Base-by-base conservation (phyloP, 1,139 yeast genomes). In the Hyphopichia khmerensis region DNA sequence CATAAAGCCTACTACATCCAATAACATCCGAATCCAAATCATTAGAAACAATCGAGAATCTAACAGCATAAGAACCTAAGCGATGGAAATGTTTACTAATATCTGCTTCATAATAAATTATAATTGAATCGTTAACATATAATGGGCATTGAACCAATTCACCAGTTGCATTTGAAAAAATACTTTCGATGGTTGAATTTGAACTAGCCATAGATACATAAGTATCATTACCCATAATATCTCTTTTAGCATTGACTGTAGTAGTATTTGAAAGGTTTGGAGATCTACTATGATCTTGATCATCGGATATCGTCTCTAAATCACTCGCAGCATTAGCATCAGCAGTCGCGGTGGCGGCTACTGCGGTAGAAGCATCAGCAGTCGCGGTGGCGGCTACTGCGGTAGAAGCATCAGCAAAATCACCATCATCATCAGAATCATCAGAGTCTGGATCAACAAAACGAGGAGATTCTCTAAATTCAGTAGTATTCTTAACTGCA, bases 1-100 rank as follows among this genome's bases (percentile, higher is more conserved):
- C 71, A 49, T 72, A 72, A 2, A 77, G 60, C 19, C 59, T 53
- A 27, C 72, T 60, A 49, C 87, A 83, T 1, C 80, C 81, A 4
- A 81, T 54, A 1, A 75, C 53, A 2, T 51, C 40, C 3, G 75
- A 61, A 13, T 55, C 50, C 1, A 55, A 60, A 39, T 61, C 63
- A 43, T 78, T 69, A 37, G 73, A 64, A 13, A 75, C 56, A 6
- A 77, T 62, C 2, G 71, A 55, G 45, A 76, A 65, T 35, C 59
- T 45, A 11, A 70, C 70, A 1, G 63, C 56, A 48, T 72, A 77
- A 2, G 79, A 67, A 1, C 81, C 82, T 38, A 75, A 58, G 8
- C 59, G 53, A 31, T 68, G 67, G 35, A 57, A 59, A 39, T 64
- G 66, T 1, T 61, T 56, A 19, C 64, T 56, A 3, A 70, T 50